Conservation (phyloP, 441 rosid species). For the Macaranga tanarius region DNA sequence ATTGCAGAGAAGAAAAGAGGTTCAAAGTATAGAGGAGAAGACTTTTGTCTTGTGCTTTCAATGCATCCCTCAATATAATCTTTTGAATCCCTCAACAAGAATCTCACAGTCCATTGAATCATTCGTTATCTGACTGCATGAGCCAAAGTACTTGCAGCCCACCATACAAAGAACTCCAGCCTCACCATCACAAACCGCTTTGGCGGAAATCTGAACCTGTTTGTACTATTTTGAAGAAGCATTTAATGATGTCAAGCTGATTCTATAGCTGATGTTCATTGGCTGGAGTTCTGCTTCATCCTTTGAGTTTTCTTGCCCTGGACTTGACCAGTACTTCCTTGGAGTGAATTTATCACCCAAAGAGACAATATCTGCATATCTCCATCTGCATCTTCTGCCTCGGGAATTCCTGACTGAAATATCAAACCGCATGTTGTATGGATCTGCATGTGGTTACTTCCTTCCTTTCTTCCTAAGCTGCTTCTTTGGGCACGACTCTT, state of each 20-base stretch:
- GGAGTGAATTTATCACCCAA: conserved; percentile 42
- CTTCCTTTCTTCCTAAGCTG: conserved; percentile 33
- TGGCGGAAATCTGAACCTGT: conserved; percentile 50
- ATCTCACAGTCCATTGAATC: conserved; percentile 58
- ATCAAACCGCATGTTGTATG: conserved; percentile 67
- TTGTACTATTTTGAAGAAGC: conserved; percentile 16
- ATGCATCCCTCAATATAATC: conserved; percentile 57
- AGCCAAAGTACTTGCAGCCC: conserved; percentile 52
- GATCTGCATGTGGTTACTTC: conserved; percentile 48
- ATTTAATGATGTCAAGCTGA: conserved; percentile 24
- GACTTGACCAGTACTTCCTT: not conserved
- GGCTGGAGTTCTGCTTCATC: conserved; percentile 28
- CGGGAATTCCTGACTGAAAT: conserved; percentile 34
- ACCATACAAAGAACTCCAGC: conserved; percentile 75
- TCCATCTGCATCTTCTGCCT: conserved; percentile 35
- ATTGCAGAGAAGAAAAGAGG: conserved; percentile 50
- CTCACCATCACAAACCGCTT: conserved; percentile 66
- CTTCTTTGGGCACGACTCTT: conserved; percentile 37
- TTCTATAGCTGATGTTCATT: conserved; percentile 59
- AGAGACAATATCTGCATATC: conserved; percentile 48
- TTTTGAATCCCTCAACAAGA: conserved; percentile 43
- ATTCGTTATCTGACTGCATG: not conserved
- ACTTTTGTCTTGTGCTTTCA: conserved; percentile 47
- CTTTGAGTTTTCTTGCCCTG: conserved; percentile 15
- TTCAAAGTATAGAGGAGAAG: conserved; percentile 55